Evolutionary conservation across 192 early-diverging fungal species (phyloP), one percentile per base, ranked within the genome.

Genomic region (Bifiguratus adelaidae): DNA sequence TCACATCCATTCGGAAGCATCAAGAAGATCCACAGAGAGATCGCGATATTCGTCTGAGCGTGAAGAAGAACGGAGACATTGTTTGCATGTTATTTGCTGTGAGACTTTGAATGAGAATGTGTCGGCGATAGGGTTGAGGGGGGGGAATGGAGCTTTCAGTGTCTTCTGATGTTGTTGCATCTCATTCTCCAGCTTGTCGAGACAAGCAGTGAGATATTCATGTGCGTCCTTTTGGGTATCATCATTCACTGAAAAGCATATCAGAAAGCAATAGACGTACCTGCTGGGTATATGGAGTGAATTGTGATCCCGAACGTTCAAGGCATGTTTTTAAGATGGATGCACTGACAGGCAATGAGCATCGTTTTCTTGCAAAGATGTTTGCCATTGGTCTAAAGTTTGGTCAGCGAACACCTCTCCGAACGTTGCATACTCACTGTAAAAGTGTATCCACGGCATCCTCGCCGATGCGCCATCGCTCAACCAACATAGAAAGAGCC

Each of bases 151-250:
- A n/a, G n/a, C n/a, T n/a, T n/a, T n/a, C n/a, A n/a, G n/a, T n/a
- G n/a, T n/a, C n/a, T n/a, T n/a, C n/a, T n/a, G n/a, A n/a, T n/a
- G n/a, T n/a, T 30, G 21, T 15, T 30, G 16, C 3, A 20, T 28
- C 16, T 45, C 44, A 0, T 45, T 13, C 6, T 45, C 28, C 6
- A 45, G 28, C 20, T 45, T 45, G 27, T 45, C 32, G 8, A 45
- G 6, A 30, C 44, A 45, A 18, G 32, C 32, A 20, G 18, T 45
- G 3, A 45, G 28, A 18, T 45, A 45, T 28, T 45, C 44, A 20
- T 45, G 44, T 2, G 44, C 29, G n/a, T 45, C 44, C 44, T 45
- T 18, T 41, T n/a, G n/a, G n/a, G n/a, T n/a, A n/a, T n/a, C n/a
- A n/a, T n/a, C n/a, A n/a, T n/a, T n/a, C n/a, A n/a, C n/a, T n/a